A percentile compares a stretch with the other conserved stretches of the same genome.
These are phyloP conservation scores for Ascoidea tarda DNA, from an alignment of 805 yeast species.

Conservation along the genomic window DNA sequence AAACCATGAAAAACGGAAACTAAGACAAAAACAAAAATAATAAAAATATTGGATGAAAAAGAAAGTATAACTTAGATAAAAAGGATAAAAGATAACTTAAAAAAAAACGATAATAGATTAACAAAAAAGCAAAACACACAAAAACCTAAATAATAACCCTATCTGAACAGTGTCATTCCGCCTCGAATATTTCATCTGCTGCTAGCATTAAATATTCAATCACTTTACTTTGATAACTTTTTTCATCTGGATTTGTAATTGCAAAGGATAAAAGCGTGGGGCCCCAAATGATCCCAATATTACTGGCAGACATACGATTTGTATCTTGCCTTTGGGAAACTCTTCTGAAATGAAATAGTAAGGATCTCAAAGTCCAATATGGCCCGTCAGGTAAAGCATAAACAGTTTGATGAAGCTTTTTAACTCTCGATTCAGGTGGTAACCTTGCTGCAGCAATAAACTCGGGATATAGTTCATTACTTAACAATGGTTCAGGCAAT, in stretches of 20 bases:
- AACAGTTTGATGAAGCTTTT: constrained; percentile 70
- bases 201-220: constrained; percentile 76
- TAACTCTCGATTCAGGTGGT: constrained; percentile 49
- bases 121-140: no score
- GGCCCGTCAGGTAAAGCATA: constrained; percentile 90
- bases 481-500: constrained; percentile 78
- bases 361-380: constrained; percentile 77
- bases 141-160: no score
- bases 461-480: constrained; percentile 41
- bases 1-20: no score
- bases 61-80: no score
- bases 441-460: constrained; percentile 64
- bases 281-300: constrained; percentile 89
- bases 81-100: no score
- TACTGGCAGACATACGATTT: constrained; percentile 74
- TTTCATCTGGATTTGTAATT: constrained; percentile 54
- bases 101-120: no score
- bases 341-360: constrained; percentile 73
- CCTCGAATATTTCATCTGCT: constrained; percentile 70
- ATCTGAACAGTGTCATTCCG: constrained; percentile 20
- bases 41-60: no score
- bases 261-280: constrained; percentile 68
- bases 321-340: constrained; percentile 45
- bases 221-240: constrained; percentile 61
- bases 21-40: no score